phyloP scores from a whole-genome alignment of 2,329 filamentous ascomycete genomes.

The Acrodontium crateriforme region DNA sequence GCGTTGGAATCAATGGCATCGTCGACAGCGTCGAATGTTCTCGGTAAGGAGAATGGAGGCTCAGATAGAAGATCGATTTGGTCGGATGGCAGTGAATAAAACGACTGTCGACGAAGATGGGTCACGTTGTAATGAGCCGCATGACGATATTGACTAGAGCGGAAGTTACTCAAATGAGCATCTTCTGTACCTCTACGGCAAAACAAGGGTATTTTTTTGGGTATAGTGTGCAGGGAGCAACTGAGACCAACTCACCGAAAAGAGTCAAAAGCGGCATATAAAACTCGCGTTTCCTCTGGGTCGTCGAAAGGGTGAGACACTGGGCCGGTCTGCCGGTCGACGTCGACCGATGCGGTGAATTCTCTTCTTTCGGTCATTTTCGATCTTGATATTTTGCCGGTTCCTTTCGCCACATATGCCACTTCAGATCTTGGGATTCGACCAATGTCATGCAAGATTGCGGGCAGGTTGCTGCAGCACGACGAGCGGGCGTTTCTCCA shows the following conservation, averaged over 20 bases:
- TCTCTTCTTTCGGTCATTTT: too few species aligned
- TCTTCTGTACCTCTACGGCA: neutral
- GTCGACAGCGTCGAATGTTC: conserved; percentile 66
- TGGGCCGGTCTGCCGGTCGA: too few species aligned
- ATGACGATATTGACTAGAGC: conserved; percentile 53
- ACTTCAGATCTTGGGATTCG: too few species aligned
- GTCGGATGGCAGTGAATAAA: conserved; percentile 73
- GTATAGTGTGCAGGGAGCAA: neutral
- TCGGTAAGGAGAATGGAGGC: conserved; percentile 69
- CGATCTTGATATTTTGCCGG: too few species aligned
- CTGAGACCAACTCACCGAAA: conserved; percentile 53
- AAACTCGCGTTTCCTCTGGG: conserved; percentile 64
- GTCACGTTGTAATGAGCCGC: conserved; percentile 82
- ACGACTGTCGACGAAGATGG: conserved; percentile 77
- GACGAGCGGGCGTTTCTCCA: too few species aligned
- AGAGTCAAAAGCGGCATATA: conserved; percentile 75
- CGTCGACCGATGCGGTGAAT: too few species aligned
- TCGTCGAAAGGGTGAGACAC: conserved; percentile 55
- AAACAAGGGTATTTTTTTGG: neutral
- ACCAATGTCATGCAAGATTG: too few species aligned
- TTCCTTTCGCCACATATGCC: too few species aligned
- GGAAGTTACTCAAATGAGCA: too few species aligned
- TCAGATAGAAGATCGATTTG: conserved; percentile 75
- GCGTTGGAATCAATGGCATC: conserved; percentile 82
- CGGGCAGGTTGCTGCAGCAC: too few species aligned